Conservation (phyloP, 345 rosid genomes). For the Streptanthus diversifolius region DNA sequence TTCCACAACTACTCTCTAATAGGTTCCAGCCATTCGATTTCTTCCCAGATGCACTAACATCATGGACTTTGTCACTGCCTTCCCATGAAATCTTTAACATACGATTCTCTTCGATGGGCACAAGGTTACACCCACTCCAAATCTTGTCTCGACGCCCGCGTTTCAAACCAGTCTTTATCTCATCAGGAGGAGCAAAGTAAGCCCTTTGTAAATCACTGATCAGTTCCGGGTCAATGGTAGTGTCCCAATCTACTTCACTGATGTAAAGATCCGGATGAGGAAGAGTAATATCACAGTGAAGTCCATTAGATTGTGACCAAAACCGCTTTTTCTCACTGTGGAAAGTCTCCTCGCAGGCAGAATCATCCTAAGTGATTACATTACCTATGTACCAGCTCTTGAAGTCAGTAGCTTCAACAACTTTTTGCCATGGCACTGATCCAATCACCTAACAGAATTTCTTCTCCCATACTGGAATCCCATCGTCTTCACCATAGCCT, state of each 20-base stretch:
- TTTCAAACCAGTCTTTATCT: conserved; percentile 33
- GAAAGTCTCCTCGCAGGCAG: conserved; percentile 65
- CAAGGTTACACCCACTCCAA: neutral
- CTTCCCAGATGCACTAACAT: neutral
- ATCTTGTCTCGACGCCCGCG: conserved; percentile 25
- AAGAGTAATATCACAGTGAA: conserved; percentile 42
- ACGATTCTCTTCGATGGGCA: conserved; percentile 31
- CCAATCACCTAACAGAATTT: conserved; percentile 61
- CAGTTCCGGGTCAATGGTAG: conserved; percentile 58
- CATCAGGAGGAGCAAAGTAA: conserved; percentile 48
- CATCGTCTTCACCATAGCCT: conserved; percentile 45
- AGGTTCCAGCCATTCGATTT: conserved; percentile 31
- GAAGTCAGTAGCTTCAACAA: conserved; percentile 44
- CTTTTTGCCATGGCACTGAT: conserved; percentile 63
- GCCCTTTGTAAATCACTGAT: conserved; percentile 55
- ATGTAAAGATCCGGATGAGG: conserved; percentile 69
- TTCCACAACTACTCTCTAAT: conserved; percentile 29
- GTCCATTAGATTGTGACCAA: conserved; percentile 62
- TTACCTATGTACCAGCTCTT: conserved; percentile 42
- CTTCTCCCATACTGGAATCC: conserved; percentile 67
- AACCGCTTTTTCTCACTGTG: conserved; percentile 57
- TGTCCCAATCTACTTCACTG: conserved; percentile 66
- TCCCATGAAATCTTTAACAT: conserved; percentile 28
- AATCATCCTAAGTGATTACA: conserved; percentile 49
- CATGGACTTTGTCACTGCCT: conserved; percentile 5